Evolutionary conservation across 352 stramenopile genomes (phyloP).

Genomic region (Phytopythium chamaehyphon): DNA sequence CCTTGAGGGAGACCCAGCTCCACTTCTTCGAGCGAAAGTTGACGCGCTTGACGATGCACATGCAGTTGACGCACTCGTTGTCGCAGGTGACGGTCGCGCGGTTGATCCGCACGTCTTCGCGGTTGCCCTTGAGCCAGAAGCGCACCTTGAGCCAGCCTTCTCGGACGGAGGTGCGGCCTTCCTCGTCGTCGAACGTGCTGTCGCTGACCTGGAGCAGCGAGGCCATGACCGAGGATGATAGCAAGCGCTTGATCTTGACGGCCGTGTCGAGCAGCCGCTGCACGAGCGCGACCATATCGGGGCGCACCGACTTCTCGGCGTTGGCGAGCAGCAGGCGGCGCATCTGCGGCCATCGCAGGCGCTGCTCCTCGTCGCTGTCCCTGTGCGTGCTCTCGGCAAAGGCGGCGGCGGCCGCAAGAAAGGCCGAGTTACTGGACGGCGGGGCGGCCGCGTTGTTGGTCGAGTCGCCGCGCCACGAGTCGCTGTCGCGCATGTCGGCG

Average conservation of each 20-base stretch:
- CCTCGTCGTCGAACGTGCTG: conserved; percentile 82
- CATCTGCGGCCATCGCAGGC: conserved; percentile 50
- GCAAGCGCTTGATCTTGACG: conserved; percentile 53
- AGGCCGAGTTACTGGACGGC: conserved; percentile 8
- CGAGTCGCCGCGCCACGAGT: conserved; percentile 16
- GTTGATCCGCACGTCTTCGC: conserved; percentile 84
- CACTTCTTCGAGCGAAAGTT: conserved; percentile 80
- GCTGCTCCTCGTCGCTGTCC: neutral
- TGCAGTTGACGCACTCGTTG: conserved; percentile 89
- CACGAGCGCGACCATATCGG: conserved; percentile 76
- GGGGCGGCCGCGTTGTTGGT: conserved; percentile 8
- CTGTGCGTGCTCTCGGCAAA: neutral
- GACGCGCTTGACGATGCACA: conserved; percentile 84
- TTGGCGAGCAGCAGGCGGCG: conserved; percentile 80
- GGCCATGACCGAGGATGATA: conserved; percentile 65
- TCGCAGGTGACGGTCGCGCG: conserved; percentile 69
- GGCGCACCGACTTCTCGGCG: conserved; percentile 61
- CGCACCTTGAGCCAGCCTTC: conserved; percentile 83
- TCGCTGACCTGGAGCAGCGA: conserved; percentile 83
- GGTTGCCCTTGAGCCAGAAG: conserved; percentile 82
- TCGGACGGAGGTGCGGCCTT: conserved; percentile 69
- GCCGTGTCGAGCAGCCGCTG: conserved; percentile 71
- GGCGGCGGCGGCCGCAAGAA: neutral
- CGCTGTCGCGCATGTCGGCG: conserved; percentile 5
- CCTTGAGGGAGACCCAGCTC: conserved; percentile 81